Evolutionary conservation across 2,329 filamentous ascomycete genomes (phyloP).

Genomic region (Microthyrium microscopicum): DNA sequence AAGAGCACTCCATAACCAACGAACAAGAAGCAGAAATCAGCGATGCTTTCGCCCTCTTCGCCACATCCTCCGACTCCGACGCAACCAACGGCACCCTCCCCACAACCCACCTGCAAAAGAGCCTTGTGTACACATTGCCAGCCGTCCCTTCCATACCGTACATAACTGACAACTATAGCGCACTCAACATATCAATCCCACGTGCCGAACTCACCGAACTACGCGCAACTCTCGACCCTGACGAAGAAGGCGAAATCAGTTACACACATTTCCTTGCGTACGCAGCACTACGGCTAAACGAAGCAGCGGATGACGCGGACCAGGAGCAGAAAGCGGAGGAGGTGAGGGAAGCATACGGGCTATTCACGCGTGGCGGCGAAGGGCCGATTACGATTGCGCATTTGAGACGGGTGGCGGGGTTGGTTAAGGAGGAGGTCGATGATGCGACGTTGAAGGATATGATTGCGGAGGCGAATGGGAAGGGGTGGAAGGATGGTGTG

Average conservation of each 20-base stretch:
- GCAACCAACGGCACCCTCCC: constrained; percentile 21
- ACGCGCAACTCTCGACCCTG: constrained; percentile 66
- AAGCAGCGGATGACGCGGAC: constrained; percentile 25
- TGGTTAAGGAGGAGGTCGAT: constrained; percentile 67
- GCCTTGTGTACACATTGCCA: constrained; percentile 29
- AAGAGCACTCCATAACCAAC: constrained; percentile 72
- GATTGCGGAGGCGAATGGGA: constrained; percentile 86
- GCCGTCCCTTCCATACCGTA: constrained; percentile 15
- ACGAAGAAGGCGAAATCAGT: constrained; percentile 56
- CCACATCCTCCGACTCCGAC: constrained; percentile 4
- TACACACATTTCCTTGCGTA: constrained; percentile 77
- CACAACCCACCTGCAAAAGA: constrained; percentile 28
- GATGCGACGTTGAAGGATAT: constrained; percentile 82
- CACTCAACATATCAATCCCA: constrained; percentile 58
- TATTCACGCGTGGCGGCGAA: constrained; percentile 51
- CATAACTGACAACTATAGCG: constrained; percentile 35
- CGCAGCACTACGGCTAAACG: constrained; percentile 68
- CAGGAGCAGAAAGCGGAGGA: constrained; percentile 20
- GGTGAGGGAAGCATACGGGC: constrained; percentile 61
- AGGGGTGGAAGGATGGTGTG: constrained; percentile 17
- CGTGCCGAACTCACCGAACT: constrained; percentile 59
- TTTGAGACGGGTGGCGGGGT: constrained; percentile 59
- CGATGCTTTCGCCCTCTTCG: constrained; percentile 75
- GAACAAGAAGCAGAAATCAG: constrained; percentile 80
- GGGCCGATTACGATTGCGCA: constrained; percentile 65